phyloP scores from a whole-genome alignment of 768 basidiomycete genomes.

The Suillus decipiens region DNA sequence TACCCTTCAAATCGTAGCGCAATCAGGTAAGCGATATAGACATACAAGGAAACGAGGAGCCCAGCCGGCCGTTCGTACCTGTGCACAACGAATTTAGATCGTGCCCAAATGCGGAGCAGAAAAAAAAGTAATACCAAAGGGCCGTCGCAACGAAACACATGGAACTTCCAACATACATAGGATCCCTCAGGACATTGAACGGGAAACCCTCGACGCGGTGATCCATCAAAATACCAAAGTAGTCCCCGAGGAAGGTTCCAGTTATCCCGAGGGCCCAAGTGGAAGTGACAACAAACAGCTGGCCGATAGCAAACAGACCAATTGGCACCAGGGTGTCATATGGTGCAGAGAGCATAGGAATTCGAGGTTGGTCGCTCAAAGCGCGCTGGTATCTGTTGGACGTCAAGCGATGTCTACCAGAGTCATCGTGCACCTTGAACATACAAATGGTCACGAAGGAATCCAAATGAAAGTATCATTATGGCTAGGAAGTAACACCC shows the following conservation, averaged over 20 bases:
- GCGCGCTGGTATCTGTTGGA: conserved; percentile 70
- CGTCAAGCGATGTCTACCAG: conserved; percentile 3
- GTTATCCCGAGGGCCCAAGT: conserved; percentile 93
- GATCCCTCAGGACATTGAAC: conserved; percentile 89
- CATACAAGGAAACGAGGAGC: conserved; percentile 74
- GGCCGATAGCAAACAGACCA: conserved; percentile 68
- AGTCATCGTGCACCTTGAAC: conserved; percentile 31
- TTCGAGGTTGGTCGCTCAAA: conserved; percentile 71
- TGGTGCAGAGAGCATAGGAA: conserved; percentile 65
- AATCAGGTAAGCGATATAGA: conserved; percentile 81
- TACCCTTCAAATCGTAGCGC: conserved; percentile 92
- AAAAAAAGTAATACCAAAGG: conserved; percentile 63
- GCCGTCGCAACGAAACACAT: conserved; percentile 86
- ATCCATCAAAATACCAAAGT: conserved; percentile 87
- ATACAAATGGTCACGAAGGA: conserved; percentile 84
- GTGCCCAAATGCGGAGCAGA: neutral
- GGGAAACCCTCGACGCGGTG: conserved; percentile 94
- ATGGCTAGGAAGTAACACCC: conserved; percentile 90
- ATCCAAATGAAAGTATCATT: conserved; percentile 82
- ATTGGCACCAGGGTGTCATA: conserved; percentile 60
- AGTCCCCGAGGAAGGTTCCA: conserved; percentile 87
- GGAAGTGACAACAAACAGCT: conserved; percentile 83
- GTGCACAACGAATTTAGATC: neutral
- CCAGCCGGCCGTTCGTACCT: conserved; percentile 91
- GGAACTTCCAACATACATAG: conserved; percentile 97